These are phyloP conservation scores for Penicillium nordicum DNA, from an alignment of 2,329 filamentous ascomycete species.

Conservation along the genomic window DNA sequence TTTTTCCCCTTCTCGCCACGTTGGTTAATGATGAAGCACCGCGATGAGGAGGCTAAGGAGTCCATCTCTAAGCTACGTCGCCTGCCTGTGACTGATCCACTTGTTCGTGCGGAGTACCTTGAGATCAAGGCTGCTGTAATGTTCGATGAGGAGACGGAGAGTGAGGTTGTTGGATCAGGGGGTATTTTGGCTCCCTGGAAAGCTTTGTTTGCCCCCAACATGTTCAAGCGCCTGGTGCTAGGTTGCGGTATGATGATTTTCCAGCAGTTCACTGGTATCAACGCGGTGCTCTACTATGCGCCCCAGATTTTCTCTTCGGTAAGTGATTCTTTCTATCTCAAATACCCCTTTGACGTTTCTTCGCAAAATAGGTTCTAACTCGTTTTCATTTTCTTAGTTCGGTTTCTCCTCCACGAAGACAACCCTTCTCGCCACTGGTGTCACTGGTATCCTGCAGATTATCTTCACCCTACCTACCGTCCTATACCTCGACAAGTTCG, in stretches of 20 bases:
- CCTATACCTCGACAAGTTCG: conserved; percentile 38
- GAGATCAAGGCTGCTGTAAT: conserved; percentile 76
- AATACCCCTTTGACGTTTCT: background rate
- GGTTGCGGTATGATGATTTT: conserved; percentile 35
- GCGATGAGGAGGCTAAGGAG: conserved; percentile 63
- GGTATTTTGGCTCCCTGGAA: conserved; percentile 25
- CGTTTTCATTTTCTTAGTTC: conserved; percentile 3
- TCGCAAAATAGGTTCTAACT: background rate
- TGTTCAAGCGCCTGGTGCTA: conserved; percentile 26
- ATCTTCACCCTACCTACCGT: conserved; percentile 38
- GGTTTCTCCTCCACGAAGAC: conserved; percentile 25
- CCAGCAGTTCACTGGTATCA: conserved; percentile 52
- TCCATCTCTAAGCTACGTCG: conserved; percentile 64
- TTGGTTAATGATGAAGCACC: conserved; percentile 68
- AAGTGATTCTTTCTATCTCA: background rate
- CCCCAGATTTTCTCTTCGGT: conserved; percentile 27
- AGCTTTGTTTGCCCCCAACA: conserved; percentile 28
- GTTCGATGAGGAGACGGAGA: conserved; percentile 70
- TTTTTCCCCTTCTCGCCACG: conserved; percentile 77
- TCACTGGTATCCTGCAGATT: conserved; percentile 33
- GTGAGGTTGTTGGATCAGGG: conserved; percentile 41
- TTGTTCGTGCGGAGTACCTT: conserved; percentile 72
- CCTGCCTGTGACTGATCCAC: conserved; percentile 60
- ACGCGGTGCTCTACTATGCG: conserved; percentile 42
- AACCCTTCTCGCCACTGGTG: conserved; percentile 27